These are phyloP conservation scores for Chlamydomonas reinhardtii DNA, from an alignment of 163 green algal species.

Conservation along the genomic window DNA sequence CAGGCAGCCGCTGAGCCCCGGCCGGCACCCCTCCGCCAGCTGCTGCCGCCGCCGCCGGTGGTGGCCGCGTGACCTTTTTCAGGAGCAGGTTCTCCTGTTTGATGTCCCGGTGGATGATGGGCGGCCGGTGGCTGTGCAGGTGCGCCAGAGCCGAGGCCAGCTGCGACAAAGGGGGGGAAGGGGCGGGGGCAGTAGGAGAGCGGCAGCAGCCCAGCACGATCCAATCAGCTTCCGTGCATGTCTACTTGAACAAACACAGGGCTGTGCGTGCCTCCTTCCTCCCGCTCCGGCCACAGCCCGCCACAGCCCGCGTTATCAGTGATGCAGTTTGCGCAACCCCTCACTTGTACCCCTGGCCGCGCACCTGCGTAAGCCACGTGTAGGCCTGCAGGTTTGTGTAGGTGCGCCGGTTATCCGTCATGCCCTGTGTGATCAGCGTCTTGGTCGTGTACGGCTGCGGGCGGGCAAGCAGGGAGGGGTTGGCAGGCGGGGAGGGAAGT, in stretches of 20 bases:
- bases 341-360: too few relatives aligned
- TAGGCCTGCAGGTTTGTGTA: constrained; percentile 23
- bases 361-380: constrained; percentile 1
- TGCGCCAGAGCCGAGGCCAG: constrained; percentile 1
- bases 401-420: background rate
- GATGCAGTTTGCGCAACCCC: too few relatives aligned
- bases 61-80: background rate
- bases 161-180: background rate
- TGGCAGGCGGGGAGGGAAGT: too few relatives aligned
- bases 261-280: too few relatives aligned
- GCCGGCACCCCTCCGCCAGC: too few relatives aligned
- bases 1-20: too few relatives aligned
- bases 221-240: too few relatives aligned
- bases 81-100: constrained; percentile 62
- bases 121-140: background rate
- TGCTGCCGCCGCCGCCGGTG: too few relatives aligned
- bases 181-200: background rate
- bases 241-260: too few relatives aligned
- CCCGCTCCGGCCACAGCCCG: background rate
- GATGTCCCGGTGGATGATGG: constrained; percentile 84
- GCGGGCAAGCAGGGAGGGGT: background rate
- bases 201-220: too few relatives aligned
- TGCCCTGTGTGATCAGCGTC: background rate
- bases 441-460: constrained; percentile 13
- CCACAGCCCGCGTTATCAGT: background rate